Evolutionary conservation across 768 basidiomycete genomes (phyloP).

Genomic region (Mycena rosella): DNA sequence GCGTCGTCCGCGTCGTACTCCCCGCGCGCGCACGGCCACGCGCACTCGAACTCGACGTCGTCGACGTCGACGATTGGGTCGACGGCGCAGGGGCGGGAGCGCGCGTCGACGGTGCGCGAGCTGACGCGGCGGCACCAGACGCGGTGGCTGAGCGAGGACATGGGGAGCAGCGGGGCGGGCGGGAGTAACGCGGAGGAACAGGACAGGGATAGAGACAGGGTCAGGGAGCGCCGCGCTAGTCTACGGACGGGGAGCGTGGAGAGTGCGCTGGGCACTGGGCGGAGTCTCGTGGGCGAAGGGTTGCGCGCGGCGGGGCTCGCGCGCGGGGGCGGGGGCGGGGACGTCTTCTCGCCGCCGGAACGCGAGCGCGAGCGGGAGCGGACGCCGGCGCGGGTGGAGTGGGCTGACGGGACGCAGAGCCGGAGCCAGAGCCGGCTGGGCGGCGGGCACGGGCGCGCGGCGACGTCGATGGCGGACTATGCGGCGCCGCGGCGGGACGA

Average conservation of each 20-base stretch:
- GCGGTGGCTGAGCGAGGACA: slow-evolving; percentile 67
- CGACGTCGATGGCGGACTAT: slow-evolving; percentile 70
- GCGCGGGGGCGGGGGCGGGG: slow-evolving; percentile 24
- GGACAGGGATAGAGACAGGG: not conserved
- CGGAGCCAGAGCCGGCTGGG: slow-evolving; percentile 40
- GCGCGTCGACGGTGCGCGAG: slow-evolving; percentile 64
- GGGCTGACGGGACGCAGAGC: slow-evolving; percentile 38
- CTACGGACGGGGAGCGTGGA: slow-evolving; percentile 79
- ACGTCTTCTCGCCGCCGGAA: slow-evolving; percentile 26
- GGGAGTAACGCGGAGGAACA: not conserved
- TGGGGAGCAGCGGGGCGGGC: slow-evolving; percentile 17
- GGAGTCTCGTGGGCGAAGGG: slow-evolving; percentile 76
- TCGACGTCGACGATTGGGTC: slow-evolving; percentile 35
- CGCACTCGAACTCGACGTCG: slow-evolving; percentile 38
- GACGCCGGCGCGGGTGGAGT: slow-evolving; percentile 42
- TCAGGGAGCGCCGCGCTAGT: slow-evolving; percentile 64
- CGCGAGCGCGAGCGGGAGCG: slow-evolving; percentile 34
- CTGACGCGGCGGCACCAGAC: slow-evolving; percentile 63
- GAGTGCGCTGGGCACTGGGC: slow-evolving; percentile 64
- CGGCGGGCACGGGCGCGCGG: slow-evolving; percentile 53
- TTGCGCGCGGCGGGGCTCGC: slow-evolving; percentile 77
- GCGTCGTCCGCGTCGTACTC: slow-evolving; percentile 22
- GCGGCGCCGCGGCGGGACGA: slow-evolving; percentile 45
- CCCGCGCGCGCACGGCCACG: slow-evolving; percentile 47
- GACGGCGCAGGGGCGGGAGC: slow-evolving; percentile 34